phyloP scores from a whole-genome alignment of 768 basidiomycete genomes.

The Agrocybe praecox region DNA sequence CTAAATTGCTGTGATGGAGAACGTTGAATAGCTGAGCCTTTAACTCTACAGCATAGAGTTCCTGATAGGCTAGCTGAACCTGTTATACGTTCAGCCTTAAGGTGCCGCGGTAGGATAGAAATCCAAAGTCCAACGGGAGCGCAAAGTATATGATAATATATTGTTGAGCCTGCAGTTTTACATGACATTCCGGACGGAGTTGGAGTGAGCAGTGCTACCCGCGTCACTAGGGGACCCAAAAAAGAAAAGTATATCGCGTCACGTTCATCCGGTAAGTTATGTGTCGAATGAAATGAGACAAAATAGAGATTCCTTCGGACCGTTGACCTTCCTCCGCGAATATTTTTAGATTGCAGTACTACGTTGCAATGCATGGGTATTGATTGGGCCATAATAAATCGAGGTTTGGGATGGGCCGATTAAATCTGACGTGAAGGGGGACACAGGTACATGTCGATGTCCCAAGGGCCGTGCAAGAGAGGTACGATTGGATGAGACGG shows the following conservation, averaged over 20 bases:
- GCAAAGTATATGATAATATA: too few relatives aligned
- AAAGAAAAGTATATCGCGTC: not conserved
- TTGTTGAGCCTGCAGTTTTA: too few relatives aligned
- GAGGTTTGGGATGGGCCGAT: too few relatives aligned
- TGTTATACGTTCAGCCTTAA: not conserved
- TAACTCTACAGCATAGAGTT: not conserved
- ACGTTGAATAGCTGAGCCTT: not conserved
- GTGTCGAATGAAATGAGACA: not conserved
- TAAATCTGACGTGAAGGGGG: too few relatives aligned
- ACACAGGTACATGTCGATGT: too few relatives aligned
- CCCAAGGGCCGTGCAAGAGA: not conserved
- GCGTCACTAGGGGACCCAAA: too few relatives aligned
- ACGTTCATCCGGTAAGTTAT: not conserved
- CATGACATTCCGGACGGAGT: too few relatives aligned
- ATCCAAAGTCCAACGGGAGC: not conserved
- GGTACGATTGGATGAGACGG: not conserved
- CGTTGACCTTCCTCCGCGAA: not conserved
- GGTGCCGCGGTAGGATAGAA: not conserved
- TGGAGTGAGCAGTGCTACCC: too few relatives aligned
- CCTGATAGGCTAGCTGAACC: not conserved
- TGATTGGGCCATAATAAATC: too few relatives aligned
- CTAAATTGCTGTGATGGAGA: not conserved
- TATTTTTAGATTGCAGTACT: not conserved
- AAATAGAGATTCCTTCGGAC: not conserved
- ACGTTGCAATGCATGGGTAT: too few relatives aligned